A percentile compares a stretch with the other conserved stretches of the same genome.
These are phyloP conservation scores for Ophiocordyceps robertsii DNA, from an alignment of 2,329 filamentous ascomycete genomes.

Conservation along the genomic window DNA sequence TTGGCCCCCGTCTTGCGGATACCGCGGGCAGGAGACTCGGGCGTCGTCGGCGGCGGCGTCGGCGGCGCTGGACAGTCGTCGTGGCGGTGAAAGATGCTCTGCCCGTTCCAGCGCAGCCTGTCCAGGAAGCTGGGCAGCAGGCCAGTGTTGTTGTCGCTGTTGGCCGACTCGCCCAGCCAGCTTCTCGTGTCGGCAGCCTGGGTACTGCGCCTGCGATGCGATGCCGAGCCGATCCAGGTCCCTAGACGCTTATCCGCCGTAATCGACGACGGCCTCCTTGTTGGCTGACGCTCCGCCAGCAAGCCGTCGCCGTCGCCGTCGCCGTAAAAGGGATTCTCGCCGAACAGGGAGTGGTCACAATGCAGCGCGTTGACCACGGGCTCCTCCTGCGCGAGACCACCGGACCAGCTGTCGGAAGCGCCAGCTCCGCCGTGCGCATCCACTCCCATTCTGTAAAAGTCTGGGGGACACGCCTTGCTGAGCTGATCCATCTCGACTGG, in stretches of 20 bases:
- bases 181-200: conserved; percentile 4
- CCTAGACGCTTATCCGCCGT: conserved; percentile 8
- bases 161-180: conserved; percentile 3
- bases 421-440: conserved; percentile 15
- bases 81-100: conserved; percentile 10
- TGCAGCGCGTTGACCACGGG: conserved; percentile 3
- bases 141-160: not conserved
- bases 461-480: conserved; percentile 1
- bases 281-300: conserved; percentile 1
- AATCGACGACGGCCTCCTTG: not conserved
- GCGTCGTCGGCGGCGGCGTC: not conserved
- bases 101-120: conserved; percentile 13
- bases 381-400: conserved; percentile 5
- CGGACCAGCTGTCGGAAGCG: conserved; percentile 1
- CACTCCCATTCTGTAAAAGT: conserved; percentile 15
- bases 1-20: not conserved
- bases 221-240: conserved; percentile 10
- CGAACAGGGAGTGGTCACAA: conserved; percentile 9
- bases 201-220: conserved; percentile 13
- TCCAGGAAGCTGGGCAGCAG: conserved; percentile 13
- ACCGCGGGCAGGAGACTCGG: not conserved
- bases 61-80: conserved; percentile 6
- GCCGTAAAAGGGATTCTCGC: conserved; percentile 10
- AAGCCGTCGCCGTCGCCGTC: not conserved
- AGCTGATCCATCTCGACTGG: conserved; percentile 7